Evolutionary conservation across 2,329 filamentous ascomycete genomes (phyloP).

Genomic region (Cordyceps tenuipes): DNA sequence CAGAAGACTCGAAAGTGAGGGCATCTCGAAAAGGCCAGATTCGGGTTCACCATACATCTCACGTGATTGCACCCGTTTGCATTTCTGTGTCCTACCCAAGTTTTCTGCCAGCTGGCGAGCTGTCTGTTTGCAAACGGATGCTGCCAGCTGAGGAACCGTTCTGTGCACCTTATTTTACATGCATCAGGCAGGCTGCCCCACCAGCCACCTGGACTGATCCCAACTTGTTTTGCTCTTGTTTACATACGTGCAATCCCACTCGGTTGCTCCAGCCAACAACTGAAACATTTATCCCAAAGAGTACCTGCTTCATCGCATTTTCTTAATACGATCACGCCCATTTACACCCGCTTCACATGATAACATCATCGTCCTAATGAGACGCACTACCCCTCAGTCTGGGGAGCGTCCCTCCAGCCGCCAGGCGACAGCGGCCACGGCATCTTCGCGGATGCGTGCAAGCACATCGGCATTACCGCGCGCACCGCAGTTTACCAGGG

Average conservation of each 20-base stretch:
- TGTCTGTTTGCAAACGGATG: neutral
- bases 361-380: conserved; percentile 21
- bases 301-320: conserved; percentile 8
- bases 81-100: neutral
- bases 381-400: conserved; percentile 24
- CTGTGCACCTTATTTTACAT: neutral
- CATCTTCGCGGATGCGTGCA: conserved; percentile 25
- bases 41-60: neutral
- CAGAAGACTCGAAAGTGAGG: neutral
- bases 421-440: conserved; percentile 22
- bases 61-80: conserved; percentile 5
- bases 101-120: neutral
- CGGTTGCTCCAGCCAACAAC: no score
- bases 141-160: neutral
- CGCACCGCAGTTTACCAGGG: conserved; percentile 23
- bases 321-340: conserved; percentile 1
- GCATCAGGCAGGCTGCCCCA: neutral
- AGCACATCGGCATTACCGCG: conserved; percentile 29
- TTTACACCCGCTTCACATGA: conserved; percentile 3
- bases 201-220: neutral
- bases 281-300: neutral
- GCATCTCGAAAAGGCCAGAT: neutral
- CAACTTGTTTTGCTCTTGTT: neutral
- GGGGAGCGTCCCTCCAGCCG: conserved; percentile 23
- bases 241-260: neutral